phyloP scores from a whole-genome alignment of 805 yeast species.

The Suhomyces xylopsoci region DNA sequence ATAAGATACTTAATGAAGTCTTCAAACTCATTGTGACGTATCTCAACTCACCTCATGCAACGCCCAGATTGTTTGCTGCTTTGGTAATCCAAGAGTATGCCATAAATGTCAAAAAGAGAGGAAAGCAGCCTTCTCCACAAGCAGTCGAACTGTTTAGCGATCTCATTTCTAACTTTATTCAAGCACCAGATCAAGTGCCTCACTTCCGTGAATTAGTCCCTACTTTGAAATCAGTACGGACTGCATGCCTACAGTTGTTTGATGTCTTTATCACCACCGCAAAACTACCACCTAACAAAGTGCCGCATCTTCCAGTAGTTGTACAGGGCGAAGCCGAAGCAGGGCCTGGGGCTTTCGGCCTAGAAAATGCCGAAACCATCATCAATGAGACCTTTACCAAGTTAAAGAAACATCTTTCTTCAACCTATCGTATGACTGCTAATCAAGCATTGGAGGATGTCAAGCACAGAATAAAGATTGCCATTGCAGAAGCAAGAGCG shows the following conservation, averaged over 20 bases:
- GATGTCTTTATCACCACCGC: constrained; percentile 76
- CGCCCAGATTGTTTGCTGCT: constrained; percentile 73
- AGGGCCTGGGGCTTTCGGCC: constrained; percentile 87
- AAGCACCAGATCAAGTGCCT: constrained; percentile 45
- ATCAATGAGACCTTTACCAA: constrained; percentile 63
- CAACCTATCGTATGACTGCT: constrained; percentile 68
- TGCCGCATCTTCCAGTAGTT: constrained; percentile 82
- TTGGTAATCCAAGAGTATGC: constrained; percentile 72
- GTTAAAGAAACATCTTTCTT: constrained; percentile 56
- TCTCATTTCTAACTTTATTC: constrained; percentile 34
- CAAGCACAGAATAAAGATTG: constrained; percentile 58
- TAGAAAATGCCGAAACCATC: constrained; percentile 72
- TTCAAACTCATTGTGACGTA: constrained; percentile 38
- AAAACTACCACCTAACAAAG: constrained; percentile 61
- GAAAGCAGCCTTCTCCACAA: constrained; percentile 12
- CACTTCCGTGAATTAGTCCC: constrained; percentile 84
- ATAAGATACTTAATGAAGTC: constrained; percentile 36
- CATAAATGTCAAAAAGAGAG: constrained; percentile 19
- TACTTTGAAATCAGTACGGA: constrained; percentile 75
- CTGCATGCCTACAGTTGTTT: constrained; percentile 80
- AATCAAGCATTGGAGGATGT: constrained; percentile 77
- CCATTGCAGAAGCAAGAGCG: constrained; percentile 65
- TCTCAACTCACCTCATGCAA: constrained; percentile 63
- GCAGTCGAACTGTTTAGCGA: constrained; percentile 22
- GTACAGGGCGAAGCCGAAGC: constrained; percentile 95